A percentile compares a stretch with the other conserved stretches of the same genome.
These are phyloP conservation scores for Yamadazyma olivae DNA, from an alignment of 805 yeast genomes.

Conservation along the genomic window DNA sequence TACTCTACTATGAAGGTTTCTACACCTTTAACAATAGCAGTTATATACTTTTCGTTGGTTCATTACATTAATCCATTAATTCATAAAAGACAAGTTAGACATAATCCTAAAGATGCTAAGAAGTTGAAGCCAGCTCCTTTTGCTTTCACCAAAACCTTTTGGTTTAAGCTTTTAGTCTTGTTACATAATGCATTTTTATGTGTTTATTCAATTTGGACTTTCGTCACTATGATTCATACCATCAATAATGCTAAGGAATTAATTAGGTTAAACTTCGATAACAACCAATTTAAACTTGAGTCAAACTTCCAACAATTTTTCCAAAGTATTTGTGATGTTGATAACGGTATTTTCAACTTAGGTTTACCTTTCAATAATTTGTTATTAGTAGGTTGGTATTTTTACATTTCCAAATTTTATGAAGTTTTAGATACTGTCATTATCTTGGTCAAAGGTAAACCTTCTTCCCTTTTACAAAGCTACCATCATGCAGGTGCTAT, in stretches of 20 bases:
- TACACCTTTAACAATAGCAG: slow-evolving; percentile 57
- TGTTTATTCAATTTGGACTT: slow-evolving; percentile 69
- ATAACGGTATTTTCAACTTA: slow-evolving; percentile 54
- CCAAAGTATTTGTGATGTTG: slow-evolving; percentile 58
- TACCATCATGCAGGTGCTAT: slow-evolving; percentile 81
- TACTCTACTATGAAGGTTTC: slow-evolving; percentile 43
- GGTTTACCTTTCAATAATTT: slow-evolving; percentile 32
- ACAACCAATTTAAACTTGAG: slow-evolving; percentile 16
- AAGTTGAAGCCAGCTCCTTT: slow-evolving; percentile 54
- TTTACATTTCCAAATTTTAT: slow-evolving; percentile 67
- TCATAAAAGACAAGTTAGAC: slow-evolving; percentile 40
- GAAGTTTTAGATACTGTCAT: slow-evolving; percentile 69
- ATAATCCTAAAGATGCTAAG: slow-evolving; percentile 19
- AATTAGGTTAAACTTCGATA: slow-evolving; percentile 14
- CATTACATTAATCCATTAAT: slow-evolving; percentile 51
- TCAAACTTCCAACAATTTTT: slow-evolving; percentile 45
- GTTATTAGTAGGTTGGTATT: slow-evolving; percentile 59
- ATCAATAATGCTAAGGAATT: slow-evolving; percentile 39
- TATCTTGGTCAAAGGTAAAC: slow-evolving; percentile 65
- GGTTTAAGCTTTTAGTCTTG: slow-evolving; percentile 54
- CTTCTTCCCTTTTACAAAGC: slow-evolving; percentile 63
- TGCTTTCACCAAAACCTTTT: slow-evolving; percentile 37
- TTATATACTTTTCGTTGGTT: slow-evolving; percentile 55
- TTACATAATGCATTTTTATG: slow-evolving; percentile 62
- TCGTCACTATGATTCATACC: slow-evolving; percentile 58